Evolutionary conservation across 352 stramenopile species (phyloP), one percentile per base, ranked within the genome.

Genomic region (Globisporangium emineosum): DNA sequence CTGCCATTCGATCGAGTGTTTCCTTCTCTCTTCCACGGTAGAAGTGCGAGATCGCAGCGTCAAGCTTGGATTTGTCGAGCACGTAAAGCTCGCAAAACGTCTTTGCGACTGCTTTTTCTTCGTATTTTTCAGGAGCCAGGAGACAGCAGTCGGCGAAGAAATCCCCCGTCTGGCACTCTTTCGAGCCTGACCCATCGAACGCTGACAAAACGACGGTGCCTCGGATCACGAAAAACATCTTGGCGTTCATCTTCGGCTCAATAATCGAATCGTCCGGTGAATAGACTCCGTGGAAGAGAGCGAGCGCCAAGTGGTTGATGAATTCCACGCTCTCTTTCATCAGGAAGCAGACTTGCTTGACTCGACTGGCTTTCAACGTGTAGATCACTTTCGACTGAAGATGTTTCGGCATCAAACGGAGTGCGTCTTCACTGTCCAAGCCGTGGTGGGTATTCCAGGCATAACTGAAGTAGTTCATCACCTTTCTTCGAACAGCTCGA

Each of bases 41-140:
- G 49, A 87, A 94, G 19, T 78, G 70, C 8, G 27, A 32, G 10
- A 92, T 62, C 1, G 77, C 78, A 6, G 76, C 70, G 43, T 94
- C 79, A 32, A 94, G 90, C 2, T 77, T 73, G 2, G 65, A 57
- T 53, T 89, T 90, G 3, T 87, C 75, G 9, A 94, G 63, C 19
- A 89, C 79, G 49, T 91, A 90, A 2, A 94, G 71, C 51, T 94
- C 85, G n/a, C 83, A 94, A 59, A 94, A 94, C 0, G 85, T 90
- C 61, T 89, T 90, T 5, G 85, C 85, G 0, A 83, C 60, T 0
- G 85, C 85, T 40, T 88, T 90, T 53, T 92, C 83, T 57, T 91
- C 81, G 47, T 83, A 89, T 45, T 67, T 76, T 8, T 88, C 82
- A 0, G 83, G 78, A 2, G 60, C 60, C 4, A 91, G 65, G 9